These are phyloP conservation scores for Epichloe sibirici DNA, from an alignment of 2,329 filamentous ascomycete species.

Conservation along the genomic window DNA sequence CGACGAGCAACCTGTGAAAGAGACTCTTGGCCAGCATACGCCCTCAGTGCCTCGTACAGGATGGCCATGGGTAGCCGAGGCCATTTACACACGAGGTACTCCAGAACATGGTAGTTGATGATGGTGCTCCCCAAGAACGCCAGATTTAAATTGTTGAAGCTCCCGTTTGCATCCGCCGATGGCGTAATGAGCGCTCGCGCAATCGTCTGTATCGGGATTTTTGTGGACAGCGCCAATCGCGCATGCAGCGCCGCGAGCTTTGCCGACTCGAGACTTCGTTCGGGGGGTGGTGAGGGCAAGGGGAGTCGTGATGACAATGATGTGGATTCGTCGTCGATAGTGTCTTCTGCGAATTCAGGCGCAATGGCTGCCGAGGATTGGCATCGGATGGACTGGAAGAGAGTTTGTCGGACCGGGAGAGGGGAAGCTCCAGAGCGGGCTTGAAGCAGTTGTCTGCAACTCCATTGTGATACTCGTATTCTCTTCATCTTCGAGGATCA, in stretches of 20 bases:
- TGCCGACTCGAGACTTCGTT: slow-evolving; percentile 57
- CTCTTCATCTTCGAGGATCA: slow-evolving; percentile 24
- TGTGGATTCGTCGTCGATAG: slow-evolving; percentile 10
- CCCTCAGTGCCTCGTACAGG: slow-evolving; percentile 73
- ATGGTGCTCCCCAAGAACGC: slow-evolving; percentile 71
- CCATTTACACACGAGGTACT: slow-evolving; percentile 79
- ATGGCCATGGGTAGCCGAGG: slow-evolving; percentile 85
- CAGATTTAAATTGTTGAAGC: slow-evolving; percentile 83
- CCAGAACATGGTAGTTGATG: slow-evolving; percentile 77
- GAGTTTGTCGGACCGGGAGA: slow-evolving; percentile 14
- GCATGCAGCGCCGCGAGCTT: slow-evolving; percentile 91
- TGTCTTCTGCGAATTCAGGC: slow-evolving; percentile 11
- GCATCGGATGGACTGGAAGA: slow-evolving; percentile 15
- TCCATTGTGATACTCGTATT: slow-evolving; percentile 29
- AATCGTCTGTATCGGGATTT: slow-evolving; percentile 75
- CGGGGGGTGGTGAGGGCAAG: slow-evolving; percentile 62
- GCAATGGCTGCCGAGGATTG: slow-evolving; percentile 23
- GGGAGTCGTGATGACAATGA: slow-evolving; percentile 13
- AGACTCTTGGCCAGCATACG: slow-evolving; percentile 66
- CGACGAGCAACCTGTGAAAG: slow-evolving; percentile 62
- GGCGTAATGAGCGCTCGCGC: slow-evolving; percentile 75
- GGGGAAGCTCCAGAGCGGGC: slow-evolving; percentile 18
- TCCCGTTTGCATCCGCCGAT: slow-evolving; percentile 66
- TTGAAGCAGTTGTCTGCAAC: slow-evolving; percentile 26
- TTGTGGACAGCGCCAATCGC: slow-evolving; percentile 68